Evolutionary conservation across 1,284 basidiomycete genomes (phyloP), one percentile per base, ranked within the genome.

Genomic region (Agaricales sp.): DNA sequence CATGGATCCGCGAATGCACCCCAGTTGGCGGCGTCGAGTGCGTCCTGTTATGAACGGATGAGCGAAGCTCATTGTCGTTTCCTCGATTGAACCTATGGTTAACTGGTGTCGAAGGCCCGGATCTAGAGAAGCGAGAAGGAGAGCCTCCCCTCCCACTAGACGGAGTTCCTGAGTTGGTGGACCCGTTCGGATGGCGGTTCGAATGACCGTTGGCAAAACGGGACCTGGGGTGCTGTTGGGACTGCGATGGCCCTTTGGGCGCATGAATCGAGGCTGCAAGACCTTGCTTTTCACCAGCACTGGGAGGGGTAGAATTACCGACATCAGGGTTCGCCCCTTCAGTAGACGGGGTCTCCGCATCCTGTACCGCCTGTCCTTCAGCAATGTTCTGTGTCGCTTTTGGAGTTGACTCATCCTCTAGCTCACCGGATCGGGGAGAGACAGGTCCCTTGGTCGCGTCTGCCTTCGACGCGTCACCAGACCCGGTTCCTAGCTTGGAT

Each of bases 21-120:
- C 64, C 65, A 0, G 66, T 58, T 47, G 80, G 76, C n/a, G 80
- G 78, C 13, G 81, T 72, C 0, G 83, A 85, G 54, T 80, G 80
- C 43, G 77, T 81, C 30, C 82, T 74, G 12, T 68, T 60, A 58
- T 84, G 80, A 19, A 54, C 50, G 30, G 30, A n/a, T n/a, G 30
- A 35, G n/a, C n/a, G 11, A 11, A 8, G 11, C n/a, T 35, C 30
- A n/a, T n/a, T n/a, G n/a, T n/a, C n/a, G n/a, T n/a, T n/a, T 8
- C 30, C 30, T 35, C 30, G 8, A n/a, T n/a, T n/a, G 30, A 35
- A 35, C 30, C 30, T 8, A 35, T 35, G 8, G 30, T 35, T 8
- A 11, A 35, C 30, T n/a, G 30, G 30, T 11, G 11, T 35, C n/a
- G 30, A 8, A 11, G 30, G n/a, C 30, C 30, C 30, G n/a, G 30